Evolutionary conservation across 257 asterid genomes (phyloP).

Genomic region (Solanum paucissectum): DNA sequence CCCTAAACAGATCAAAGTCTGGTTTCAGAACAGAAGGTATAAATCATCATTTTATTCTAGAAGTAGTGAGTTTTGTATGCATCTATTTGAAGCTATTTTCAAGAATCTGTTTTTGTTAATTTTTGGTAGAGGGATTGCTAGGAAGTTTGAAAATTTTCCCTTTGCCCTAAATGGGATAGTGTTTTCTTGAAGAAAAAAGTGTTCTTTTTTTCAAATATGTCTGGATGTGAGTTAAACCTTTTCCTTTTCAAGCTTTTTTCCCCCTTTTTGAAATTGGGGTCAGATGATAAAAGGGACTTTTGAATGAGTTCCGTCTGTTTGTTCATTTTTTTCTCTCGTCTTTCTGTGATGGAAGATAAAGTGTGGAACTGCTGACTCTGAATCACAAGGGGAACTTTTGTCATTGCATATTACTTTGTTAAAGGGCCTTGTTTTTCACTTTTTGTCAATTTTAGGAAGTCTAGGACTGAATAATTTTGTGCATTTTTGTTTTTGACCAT

Average conservation of each 20-base stretch:
- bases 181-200: background rate
- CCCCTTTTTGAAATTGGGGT: background rate
- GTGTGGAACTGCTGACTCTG: background rate
- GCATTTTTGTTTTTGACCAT: background rate
- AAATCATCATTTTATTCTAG: background rate
- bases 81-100: background rate
- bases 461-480: background rate
- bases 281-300: background rate
- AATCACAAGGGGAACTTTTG: background rate
- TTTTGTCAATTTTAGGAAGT: background rate
- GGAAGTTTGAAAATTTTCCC: background rate
- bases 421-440: background rate
- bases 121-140: background rate
- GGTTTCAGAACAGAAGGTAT: constrained; percentile 97
- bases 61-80: background rate
- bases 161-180: background rate
- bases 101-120: background rate
- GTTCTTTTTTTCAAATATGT: background rate
- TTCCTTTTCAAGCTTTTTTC: background rate
- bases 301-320: background rate
- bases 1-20: constrained; percentile 98
- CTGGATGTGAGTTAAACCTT: background rate
- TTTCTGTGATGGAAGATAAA: background rate
- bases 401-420: background rate
- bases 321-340: background rate